Percentiles rank a stretch among this genome's conserved stretches.
phyloP scores from a whole-genome alignment of 345 rosid genomes.

The Durio zibethinus region DNA sequence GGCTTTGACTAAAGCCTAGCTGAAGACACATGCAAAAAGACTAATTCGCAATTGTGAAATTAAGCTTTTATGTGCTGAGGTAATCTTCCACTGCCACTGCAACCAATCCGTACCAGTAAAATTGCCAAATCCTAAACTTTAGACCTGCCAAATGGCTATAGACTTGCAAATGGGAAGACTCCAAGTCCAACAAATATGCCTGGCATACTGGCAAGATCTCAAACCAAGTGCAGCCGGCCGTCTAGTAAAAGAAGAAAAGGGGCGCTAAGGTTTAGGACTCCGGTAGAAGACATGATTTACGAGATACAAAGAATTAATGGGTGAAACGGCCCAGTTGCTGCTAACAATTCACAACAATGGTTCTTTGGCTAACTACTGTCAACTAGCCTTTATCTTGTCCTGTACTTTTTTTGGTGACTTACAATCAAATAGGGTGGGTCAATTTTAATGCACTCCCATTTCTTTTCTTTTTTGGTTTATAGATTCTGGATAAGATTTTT shows the following conservation, averaged over 20 bases:
- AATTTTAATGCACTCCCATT: neutral
- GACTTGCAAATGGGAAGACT: neutral
- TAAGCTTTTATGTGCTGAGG: neutral
- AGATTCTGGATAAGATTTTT: neutral
- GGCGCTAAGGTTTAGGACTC: neutral
- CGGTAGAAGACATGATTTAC: neutral
- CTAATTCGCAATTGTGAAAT: neutral
- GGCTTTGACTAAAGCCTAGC: neutral
- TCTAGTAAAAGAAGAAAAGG: neutral
- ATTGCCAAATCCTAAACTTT: too few relatives aligned
- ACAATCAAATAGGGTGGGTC: slow-evolving; percentile 5
- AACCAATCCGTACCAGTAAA: too few relatives aligned
- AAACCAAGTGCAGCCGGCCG: neutral
- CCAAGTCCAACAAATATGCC: neutral
- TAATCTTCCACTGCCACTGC: neutral
- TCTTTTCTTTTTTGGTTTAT: neutral
- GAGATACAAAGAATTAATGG: neutral
- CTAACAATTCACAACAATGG: neutral
- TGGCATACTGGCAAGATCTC: neutral
- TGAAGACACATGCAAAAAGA: neutral
- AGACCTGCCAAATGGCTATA: neutral
- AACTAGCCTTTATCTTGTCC: neutral
- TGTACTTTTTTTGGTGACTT: neutral
- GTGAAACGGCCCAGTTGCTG: neutral
- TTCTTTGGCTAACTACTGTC: neutral